Conservation (phyloP, 2,329 filamentous ascomycete species). For the Fusarium coffeatum region DNA sequence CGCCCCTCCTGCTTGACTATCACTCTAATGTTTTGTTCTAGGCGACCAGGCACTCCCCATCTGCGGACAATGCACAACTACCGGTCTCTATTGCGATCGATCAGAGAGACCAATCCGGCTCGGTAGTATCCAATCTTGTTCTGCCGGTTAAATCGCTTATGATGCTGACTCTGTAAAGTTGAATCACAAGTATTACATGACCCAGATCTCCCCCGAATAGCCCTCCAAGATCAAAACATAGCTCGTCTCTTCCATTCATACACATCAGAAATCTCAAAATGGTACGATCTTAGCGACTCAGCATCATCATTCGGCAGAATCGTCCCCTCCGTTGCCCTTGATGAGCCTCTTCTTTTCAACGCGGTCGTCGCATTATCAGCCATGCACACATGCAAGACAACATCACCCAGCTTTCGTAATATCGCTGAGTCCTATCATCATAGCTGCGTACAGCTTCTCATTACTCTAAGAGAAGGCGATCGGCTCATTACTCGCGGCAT, state of each 20-base stretch:
- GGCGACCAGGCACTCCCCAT: slow-evolving; percentile 50
- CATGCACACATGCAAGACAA: slow-evolving; percentile 53
- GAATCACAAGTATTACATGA: slow-evolving; percentile 17
- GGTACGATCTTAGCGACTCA: slow-evolving; percentile 61
- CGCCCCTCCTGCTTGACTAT: neutral
- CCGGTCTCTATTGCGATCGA: slow-evolving; percentile 52
- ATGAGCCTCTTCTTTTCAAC: slow-evolving; percentile 56
- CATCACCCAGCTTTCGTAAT: slow-evolving; percentile 41
- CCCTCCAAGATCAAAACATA: slow-evolving; percentile 49
- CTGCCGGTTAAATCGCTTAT: neutral
- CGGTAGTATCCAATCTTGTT: neutral
- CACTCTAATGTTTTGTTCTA: slow-evolving; percentile 26
- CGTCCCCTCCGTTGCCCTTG: slow-evolving; percentile 53
- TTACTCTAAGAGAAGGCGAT: slow-evolving; percentile 51
- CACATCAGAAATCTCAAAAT: slow-evolving; percentile 53
- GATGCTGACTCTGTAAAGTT: neutral
- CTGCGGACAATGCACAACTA: slow-evolving; percentile 49
- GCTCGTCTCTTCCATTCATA: slow-evolving; percentile 56
- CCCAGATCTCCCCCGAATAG: slow-evolving; percentile 43
- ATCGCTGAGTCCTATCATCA: slow-evolving; percentile 56
- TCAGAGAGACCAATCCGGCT: slow-evolving; percentile 39
- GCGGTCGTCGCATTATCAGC: slow-evolving; percentile 60
- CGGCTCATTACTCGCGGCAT: slow-evolving; percentile 51
- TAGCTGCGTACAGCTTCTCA: slow-evolving; percentile 54
- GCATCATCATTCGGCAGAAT: slow-evolving; percentile 50